Evolutionary conservation across 2,329 filamentous ascomycete genomes (phyloP), one percentile per base, ranked within the genome.

Genomic region (Botryosphaeria dothidea): DNA sequence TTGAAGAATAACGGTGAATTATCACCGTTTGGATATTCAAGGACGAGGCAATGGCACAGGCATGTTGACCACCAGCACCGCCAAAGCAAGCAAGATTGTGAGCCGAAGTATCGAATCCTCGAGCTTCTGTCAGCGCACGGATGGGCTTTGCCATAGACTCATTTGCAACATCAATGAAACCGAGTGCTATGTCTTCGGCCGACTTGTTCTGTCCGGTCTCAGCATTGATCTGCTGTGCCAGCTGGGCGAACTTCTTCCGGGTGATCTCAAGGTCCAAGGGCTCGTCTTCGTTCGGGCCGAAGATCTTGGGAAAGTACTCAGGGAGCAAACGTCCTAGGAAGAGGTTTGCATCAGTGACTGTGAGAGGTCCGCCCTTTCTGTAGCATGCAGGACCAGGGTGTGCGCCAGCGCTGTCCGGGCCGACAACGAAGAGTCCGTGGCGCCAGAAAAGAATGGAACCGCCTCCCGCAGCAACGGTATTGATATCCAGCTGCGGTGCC

Each of bases 361-460:
- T 75, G 17, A 77, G 65, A 7, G 75, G 74, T 3, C 74, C 74
- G 11, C 74, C 75, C 67, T 76, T 76, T 2, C 74, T 66, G 49
- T 77, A 76, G 34, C 69, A 73, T 4, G 71, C 74, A 21, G 74
- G 75, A 5, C 75, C 74, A 19, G 74, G 74, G 65, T 76, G 73
- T 70, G 80, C 38, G 77, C 70, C 41, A 79, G 75, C 71, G 23
- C 68, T 64, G 23, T 56, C 92, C 0, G 93, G 93, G 0, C 93
- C 93, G 3, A 97, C 93, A 0, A 93, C 90, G 69, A 97, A 96
- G 0, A 97, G 82, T 0, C 93, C 93, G 69, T 97, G 96, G 67
- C 87, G 88, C 85, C 92, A 97, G 78, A 96, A 95, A 3, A 97
- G 83, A 31, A 90, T 84, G 0, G 91, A 94, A 4, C 92, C 92